phyloP scores from a whole-genome alignment of 352 stramenopile species.

The Phytophthora hibernalis region DNA sequence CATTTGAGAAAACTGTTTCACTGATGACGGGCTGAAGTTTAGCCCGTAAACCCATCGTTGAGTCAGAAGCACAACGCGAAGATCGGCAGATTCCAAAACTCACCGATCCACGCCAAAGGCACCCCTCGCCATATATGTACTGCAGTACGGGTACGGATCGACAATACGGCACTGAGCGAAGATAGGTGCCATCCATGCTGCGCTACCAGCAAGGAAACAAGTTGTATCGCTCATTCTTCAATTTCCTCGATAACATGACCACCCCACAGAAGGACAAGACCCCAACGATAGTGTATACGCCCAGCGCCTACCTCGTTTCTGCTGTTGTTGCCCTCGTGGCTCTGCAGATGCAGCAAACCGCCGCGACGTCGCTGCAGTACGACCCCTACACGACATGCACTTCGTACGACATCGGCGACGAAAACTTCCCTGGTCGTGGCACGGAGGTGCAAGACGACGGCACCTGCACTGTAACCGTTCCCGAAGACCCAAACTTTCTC shows the following conservation, averaged over 20 bases:
- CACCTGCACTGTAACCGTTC: slow-evolving; percentile 8
- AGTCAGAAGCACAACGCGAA: no score
- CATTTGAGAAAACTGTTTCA: no score
- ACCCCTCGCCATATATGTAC: no score
- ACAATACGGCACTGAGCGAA: no score
- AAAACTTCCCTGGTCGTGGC: slow-evolving; percentile 7
- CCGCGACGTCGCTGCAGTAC: slow-evolving; percentile 5
- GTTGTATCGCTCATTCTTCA: slow-evolving; percentile 1
- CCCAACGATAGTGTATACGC: slow-evolving; percentile 3
- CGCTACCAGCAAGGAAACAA: not conserved
- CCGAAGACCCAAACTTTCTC: not conserved
- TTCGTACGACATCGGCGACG: not conserved
- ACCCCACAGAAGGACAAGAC: not conserved
- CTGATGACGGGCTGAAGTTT: no score
- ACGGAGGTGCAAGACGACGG: not conserved
- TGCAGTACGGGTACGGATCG: no score
- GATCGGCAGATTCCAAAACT: no score
- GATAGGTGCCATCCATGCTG: no score
- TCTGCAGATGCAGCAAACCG: slow-evolving; percentile 4
- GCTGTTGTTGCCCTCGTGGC: not conserved
- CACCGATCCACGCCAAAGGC: no score
- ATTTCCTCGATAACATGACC: not conserved
- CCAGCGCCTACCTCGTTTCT: slow-evolving; percentile 9
- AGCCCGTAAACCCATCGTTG: no score
- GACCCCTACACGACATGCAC: slow-evolving; percentile 1